Evolutionary conservation across 1,284 basidiomycete species (phyloP).

Genomic region (Ustilago cynodontis): DNA sequence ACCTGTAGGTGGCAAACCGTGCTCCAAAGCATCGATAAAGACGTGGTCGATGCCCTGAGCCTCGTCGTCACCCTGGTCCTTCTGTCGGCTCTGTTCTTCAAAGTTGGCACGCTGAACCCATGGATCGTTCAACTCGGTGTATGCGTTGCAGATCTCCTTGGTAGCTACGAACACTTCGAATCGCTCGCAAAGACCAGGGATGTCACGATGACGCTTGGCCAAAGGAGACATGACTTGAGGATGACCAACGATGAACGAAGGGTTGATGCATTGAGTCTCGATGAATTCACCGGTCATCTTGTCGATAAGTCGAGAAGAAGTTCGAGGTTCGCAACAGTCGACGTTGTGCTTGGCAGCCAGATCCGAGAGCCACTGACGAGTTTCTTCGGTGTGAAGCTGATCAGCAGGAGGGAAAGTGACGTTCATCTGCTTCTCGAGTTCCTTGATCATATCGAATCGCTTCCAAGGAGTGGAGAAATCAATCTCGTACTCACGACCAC

Average conservation of each 20-base stretch:
- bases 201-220: constrained; percentile 73
- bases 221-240: constrained; percentile 99
- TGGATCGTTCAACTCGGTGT: constrained; percentile 84
- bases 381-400: constrained; percentile 86
- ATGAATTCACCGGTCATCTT: constrained; percentile 98
- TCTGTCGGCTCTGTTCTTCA: constrained; percentile 90
- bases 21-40: constrained; percentile 80
- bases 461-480: constrained; percentile 98
- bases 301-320: constrained; percentile 94
- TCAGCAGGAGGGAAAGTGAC: constrained; percentile 95
- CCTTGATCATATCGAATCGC: constrained; percentile 95
- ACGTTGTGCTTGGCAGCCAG: constrained; percentile 87
- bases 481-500: constrained; percentile 78
- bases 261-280: constrained; percentile 95
- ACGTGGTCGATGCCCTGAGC: constrained; percentile 88
- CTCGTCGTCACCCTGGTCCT: constrained; percentile 97
- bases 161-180: constrained; percentile 99
- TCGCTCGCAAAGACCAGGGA: constrained; percentile 88
- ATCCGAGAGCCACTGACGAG: constrained; percentile 89
- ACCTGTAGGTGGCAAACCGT: constrained; percentile 95
- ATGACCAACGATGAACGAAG: constrained; percentile 94
- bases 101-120: constrained; percentile 91
- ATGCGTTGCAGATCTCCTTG: constrained; percentile 81
- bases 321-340: constrained; percentile 95
- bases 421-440: constrained; percentile 91